Evolutionary conservation across 2,329 filamentous ascomycete genomes (phyloP), one percentile per base, ranked within the genome.

Genomic region (Cercospora berteroae): DNA sequence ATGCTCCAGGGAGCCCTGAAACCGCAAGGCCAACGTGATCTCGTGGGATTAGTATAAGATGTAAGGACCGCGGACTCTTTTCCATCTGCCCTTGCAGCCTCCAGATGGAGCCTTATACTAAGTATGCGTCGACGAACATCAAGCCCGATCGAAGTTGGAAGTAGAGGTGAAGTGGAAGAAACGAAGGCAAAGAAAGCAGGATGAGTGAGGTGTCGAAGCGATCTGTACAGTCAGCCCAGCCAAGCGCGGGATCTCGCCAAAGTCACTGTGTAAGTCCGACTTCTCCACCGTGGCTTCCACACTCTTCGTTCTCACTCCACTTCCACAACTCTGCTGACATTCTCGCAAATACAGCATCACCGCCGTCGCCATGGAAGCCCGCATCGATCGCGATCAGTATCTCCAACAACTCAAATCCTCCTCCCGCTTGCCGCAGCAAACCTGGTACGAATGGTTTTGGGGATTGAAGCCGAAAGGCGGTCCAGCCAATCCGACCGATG

Each of bases 401-500:
- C 50, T 73, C 18, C 67, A 70, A 52, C 50, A 64, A 20, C 64
- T 71, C 31, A 56, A 20, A 33, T 72, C 71, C 8, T 63, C 65
- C n/a, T 62, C 65, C 13, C 69, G 71, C 20, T 42, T 73, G 6
- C 68, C 70, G 4, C 66, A 56, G 27, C 71, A 71, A 59, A 73
- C 67, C 29, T 73, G 71, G 71, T 71, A 71, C 29, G 68, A 73
- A 65, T 73, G 70, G 70, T 70, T 65, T 48, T 65, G 62, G 65
- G 27, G 52, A 6, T 18, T 60, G 27, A 62, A 65, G 29, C 56
- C 60, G 27, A 65, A 61, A 56, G 58, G 50, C 33, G 59, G 25
- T 20, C 69, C 67, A 8, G 60, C 71, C 36, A 67, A 69, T 5
- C 50, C 74, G 2, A 73, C 67, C 27, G 75, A 76, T 31, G 74